A percentile compares a stretch with the other conserved stretches of the same genome.
Evolutionary conservation across 1,284 basidiomycete species (phyloP).

Genomic region (Phenoliferia sp.): DNA sequence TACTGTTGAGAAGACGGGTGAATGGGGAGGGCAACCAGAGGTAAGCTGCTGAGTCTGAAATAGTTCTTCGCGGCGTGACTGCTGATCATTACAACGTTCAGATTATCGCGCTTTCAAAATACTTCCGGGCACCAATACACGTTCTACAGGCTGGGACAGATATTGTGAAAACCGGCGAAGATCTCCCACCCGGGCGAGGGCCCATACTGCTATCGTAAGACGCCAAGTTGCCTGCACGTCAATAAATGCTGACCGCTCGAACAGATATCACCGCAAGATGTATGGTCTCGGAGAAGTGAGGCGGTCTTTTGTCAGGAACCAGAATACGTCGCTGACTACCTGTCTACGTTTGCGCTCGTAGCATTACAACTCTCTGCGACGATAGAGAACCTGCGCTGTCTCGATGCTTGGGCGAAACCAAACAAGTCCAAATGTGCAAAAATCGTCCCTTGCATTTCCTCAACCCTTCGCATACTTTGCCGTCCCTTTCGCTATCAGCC

Average conservation of each 20-base stretch:
- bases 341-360: slow-evolving; percentile 39
- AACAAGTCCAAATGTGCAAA: no score
- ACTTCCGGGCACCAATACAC: slow-evolving; percentile 82
- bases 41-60: slow-evolving; percentile 40
- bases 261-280: slow-evolving; percentile 81
- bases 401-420: no score
- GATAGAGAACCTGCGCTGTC: neutral
- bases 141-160: slow-evolving; percentile 82
- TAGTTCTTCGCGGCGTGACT: neutral
- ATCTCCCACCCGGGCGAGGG: slow-evolving; percentile 47
- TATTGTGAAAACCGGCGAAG: slow-evolving; percentile 65
- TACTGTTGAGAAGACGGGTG: slow-evolving; percentile 71
- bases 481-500: neutral
- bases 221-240: neutral
- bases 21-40: slow-evolving; percentile 97
- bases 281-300: slow-evolving; percentile 89
- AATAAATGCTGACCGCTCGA: neutral
- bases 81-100: slow-evolving; percentile 25
- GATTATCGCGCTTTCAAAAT: slow-evolving; percentile 80
- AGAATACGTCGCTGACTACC: neutral
- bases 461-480: neutral
- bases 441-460: neutral
- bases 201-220: slow-evolving; percentile 28
- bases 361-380: slow-evolving; percentile 76
- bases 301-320: no score